Conservation (phyloP, 176 grass and related monocot genomes). For the Zizania latifolia region DNA sequence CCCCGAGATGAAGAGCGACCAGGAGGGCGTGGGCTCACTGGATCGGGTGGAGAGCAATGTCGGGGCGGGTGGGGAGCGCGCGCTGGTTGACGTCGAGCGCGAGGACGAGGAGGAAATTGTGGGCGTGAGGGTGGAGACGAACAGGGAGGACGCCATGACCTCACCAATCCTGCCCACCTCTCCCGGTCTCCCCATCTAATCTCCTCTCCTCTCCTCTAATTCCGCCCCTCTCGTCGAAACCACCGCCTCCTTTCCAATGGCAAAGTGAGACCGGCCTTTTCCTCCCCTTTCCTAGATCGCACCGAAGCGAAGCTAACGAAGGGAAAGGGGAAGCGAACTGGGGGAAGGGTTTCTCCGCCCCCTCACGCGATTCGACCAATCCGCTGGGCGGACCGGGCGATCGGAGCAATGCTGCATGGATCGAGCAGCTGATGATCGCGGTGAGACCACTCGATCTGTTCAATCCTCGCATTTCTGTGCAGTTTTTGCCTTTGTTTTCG, state of each 20-base stretch:
- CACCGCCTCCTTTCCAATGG: conserved; percentile 2
- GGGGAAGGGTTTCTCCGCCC: not conserved
- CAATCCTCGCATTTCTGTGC: not conserved
- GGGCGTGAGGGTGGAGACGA: conserved; percentile 26
- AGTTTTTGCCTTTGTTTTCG: not conserved
- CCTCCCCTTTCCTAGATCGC: conserved; percentile 27
- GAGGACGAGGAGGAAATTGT: conserved; percentile 6
- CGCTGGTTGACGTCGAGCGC: not conserved
- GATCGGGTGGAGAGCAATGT: conserved; percentile 47
- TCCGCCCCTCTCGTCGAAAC: conserved; percentile 31
- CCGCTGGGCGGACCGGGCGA: not conserved
- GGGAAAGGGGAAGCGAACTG: not conserved
- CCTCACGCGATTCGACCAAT: conserved; percentile 6
- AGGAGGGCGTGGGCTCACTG: conserved; percentile 24
- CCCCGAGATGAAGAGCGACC: conserved; percentile 26
- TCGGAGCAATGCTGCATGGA: conserved; percentile 31
- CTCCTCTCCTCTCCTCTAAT: too few species aligned
- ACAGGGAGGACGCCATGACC: conserved; percentile 36
- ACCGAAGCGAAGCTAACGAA: conserved; percentile 6
- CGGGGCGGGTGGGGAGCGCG: not conserved
- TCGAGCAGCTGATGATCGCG: conserved; percentile 20
- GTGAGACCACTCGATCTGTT: conserved; percentile 32
- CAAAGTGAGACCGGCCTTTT: not conserved
- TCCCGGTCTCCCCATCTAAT: too few species aligned
- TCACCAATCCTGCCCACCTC: too few species aligned